A percentile compares a stretch with the other conserved stretches of the same genome.
Evolutionary conservation across 73 alveolate species (phyloP).

Genomic region (Blepharisma japonicum): DNA sequence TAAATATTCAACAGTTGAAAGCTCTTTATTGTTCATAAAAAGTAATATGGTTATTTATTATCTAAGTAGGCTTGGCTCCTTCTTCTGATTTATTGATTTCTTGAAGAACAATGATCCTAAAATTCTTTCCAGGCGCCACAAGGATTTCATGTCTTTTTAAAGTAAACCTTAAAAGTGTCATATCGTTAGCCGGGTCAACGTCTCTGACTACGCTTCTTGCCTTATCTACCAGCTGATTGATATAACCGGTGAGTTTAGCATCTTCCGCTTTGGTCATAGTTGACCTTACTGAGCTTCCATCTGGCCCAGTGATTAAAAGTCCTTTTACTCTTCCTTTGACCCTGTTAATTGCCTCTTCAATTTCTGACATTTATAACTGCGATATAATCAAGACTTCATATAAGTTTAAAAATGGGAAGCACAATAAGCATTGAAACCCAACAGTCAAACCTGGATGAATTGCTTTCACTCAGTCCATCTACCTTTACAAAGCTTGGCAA

Average conservation of each 20-base stretch:
- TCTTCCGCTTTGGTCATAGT: constrained; percentile 2
- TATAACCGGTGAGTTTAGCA: not conserved
- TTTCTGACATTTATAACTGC: constrained; percentile 32
- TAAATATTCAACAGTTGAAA: no score
- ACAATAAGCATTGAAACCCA: constrained; percentile 13
- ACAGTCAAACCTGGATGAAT: constrained; percentile 10
- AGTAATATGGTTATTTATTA: no score
- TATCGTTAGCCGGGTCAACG: constrained; percentile 31
- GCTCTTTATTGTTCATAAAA: no score
- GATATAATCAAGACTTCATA: not conserved
- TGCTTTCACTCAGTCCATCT: not conserved
- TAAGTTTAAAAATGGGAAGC: constrained; percentile 27
- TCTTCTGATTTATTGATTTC: not conserved
- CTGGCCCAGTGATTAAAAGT: constrained; percentile 24
- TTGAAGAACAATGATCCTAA: constrained; percentile 17
- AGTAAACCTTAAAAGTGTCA: constrained; percentile 19
- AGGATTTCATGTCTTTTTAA: constrained; percentile 20
- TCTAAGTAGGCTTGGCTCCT: no score
- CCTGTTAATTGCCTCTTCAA: constrained; percentile 30
- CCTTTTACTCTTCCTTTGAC: constrained; percentile 20
- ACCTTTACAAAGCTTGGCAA: not conserved
- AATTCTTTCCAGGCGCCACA: constrained; percentile 33
- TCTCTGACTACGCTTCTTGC: constrained; percentile 32
- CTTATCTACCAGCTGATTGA: constrained; percentile 17
- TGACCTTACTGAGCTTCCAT: constrained; percentile 20